phyloP scores from a whole-genome alignment of 2,329 filamentous ascomycete genomes.

The Trichophyton mentagrophytes region DNA sequence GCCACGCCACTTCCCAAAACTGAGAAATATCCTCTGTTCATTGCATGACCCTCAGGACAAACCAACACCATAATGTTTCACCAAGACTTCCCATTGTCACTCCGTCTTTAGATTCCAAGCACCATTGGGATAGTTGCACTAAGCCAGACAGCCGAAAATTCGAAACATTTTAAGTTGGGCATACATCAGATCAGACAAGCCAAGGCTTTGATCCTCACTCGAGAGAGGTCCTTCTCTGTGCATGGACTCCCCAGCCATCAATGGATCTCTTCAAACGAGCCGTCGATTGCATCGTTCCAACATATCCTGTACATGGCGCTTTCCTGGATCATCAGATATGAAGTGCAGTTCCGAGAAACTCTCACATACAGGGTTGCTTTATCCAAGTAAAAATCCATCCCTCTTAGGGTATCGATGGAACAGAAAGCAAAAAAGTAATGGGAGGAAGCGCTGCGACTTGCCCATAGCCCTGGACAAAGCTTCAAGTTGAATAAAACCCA shows the following conservation, averaged over 20 bases:
- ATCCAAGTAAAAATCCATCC: background rate
- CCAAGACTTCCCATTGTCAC: background rate
- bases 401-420: background rate
- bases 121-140: background rate
- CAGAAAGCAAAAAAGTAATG: background rate
- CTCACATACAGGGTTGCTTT: background rate
- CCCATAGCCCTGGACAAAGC: background rate
- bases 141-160: conserved; percentile 10
- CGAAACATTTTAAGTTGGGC: conserved; percentile 14
- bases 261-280: background rate
- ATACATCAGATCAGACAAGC: conserved; percentile 55
- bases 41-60: background rate
- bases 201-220: conserved; percentile 90
- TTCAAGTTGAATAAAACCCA: background rate
- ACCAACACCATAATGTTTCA: background rate
- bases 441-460: background rate
- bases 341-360: background rate
- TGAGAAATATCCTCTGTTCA: background rate
- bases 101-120: background rate
- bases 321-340: background rate
- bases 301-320: background rate
- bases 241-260: background rate
- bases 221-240: conserved; percentile 60
- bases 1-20: background rate
- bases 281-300: background rate